Evolutionary conservation across 2,329 filamentous ascomycete species (phyloP).

Genomic region (Cercospora citrullina): DNA sequence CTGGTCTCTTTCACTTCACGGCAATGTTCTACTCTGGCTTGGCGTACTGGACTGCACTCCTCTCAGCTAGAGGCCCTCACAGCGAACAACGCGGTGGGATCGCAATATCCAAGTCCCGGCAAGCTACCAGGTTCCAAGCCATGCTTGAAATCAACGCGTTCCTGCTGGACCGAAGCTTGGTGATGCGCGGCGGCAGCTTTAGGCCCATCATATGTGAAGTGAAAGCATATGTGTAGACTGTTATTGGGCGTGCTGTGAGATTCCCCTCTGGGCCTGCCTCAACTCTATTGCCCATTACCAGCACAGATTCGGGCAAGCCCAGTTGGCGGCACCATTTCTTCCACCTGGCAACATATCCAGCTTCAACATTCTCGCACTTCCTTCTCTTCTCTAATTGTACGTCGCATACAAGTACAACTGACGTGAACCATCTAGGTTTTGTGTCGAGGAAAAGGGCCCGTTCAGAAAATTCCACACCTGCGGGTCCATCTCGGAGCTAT

Average conservation of each 20-base stretch:
- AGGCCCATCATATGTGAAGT: not conserved
- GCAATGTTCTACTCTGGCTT: not conserved
- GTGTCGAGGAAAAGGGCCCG: not conserved
- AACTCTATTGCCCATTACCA: not conserved
- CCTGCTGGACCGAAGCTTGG: not conserved
- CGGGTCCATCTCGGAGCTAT: conserved; percentile 14
- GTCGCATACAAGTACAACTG: not conserved
- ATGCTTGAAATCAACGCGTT: not conserved
- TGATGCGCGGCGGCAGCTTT: not conserved
- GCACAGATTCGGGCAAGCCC: not conserved
- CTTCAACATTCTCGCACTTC: not conserved
- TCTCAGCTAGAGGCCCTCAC: not conserved
- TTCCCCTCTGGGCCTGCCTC: not conserved
- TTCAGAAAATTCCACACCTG: conserved; percentile 16
- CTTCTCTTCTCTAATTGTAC: not conserved
- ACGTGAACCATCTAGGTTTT: not conserved
- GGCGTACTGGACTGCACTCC: not conserved
- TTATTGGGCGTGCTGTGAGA: not conserved
- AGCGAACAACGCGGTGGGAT: not conserved
- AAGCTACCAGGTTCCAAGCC: not conserved
- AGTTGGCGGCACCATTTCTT: not conserved
- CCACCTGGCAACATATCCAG: not conserved
- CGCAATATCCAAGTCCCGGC: not conserved
- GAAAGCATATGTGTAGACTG: not conserved
- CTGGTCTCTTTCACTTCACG: not conserved